phyloP scores from a whole-genome alignment of 2,329 filamentous ascomycete species.

The Diaporthe eres region DNA sequence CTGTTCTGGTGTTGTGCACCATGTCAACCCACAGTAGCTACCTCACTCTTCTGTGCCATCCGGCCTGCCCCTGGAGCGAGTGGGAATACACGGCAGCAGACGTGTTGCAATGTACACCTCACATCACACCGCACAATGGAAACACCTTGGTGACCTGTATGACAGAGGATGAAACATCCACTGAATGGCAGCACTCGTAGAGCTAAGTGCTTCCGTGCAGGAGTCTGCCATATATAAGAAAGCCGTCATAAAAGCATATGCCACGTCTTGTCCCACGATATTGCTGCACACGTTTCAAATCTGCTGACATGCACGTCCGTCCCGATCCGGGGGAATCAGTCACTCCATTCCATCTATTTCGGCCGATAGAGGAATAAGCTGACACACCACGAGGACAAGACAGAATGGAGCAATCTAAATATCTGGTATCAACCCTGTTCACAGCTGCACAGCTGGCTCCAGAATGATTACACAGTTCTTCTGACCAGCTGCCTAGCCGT shows the following conservation, averaged over 20 bases:
- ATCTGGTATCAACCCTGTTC: no score
- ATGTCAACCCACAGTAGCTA: no score
- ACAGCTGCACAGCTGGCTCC: neutral
- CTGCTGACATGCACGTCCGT: constrained; percentile 2
- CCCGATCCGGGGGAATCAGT: neutral
- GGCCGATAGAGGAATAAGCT: neutral
- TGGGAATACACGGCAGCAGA: neutral
- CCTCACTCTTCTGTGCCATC: neutral
- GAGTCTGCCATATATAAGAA: neutral
- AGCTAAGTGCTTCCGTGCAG: neutral
- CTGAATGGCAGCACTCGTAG: neutral
- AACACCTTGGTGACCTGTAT: constrained; percentile 30
- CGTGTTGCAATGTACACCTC: constrained; percentile 6
- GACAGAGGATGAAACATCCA: constrained; percentile 32
- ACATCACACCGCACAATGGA: neutral
- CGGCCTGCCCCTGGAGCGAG: neutral
- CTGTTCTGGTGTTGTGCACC: neutral
- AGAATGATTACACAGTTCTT: neutral
- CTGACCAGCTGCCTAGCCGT: neutral
- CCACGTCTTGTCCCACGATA: neutral
- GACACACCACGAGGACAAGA: neutral
- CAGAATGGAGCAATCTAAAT: neutral
- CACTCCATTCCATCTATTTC: neutral
- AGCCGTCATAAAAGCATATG: neutral
- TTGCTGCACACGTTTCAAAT: neutral